Percentiles rank a stretch among this genome's conserved stretches.
Conservation (phyloP, 75 land plant genomes). For the Pinus albicaulis region DNA sequence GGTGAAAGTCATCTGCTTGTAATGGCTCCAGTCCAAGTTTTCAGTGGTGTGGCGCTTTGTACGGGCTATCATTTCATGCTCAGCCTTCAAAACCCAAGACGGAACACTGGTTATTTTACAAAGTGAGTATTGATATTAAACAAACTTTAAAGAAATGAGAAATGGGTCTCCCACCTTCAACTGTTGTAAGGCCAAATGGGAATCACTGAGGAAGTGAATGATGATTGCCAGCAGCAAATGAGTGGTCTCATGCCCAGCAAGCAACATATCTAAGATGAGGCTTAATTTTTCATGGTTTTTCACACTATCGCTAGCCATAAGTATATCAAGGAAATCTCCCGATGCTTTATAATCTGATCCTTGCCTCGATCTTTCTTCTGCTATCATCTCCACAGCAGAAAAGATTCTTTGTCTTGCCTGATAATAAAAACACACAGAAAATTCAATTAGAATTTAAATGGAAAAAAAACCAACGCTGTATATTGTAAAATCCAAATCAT, state of each 20-base stretch:
- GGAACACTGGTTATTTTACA: background rate
- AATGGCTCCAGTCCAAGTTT: slow-evolving; percentile 43
- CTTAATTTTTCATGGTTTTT: slow-evolving; percentile 47
- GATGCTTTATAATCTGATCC: background rate
- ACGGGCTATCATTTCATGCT: slow-evolving; percentile 40
- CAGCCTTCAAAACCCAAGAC: slow-evolving; percentile 24
- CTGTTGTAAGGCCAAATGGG: slow-evolving; percentile 29
- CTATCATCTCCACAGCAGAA: slow-evolving; percentile 32
- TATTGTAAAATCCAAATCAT: too few species aligned
- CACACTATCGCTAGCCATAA: slow-evolving; percentile 19
- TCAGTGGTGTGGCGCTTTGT: slow-evolving; percentile 27
- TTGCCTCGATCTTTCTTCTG: slow-evolving; percentile 22
- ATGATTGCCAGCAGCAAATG: slow-evolving; percentile 36
- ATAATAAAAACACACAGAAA: slow-evolving; percentile 11
- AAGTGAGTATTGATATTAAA: too few species aligned
- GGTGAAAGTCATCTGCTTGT: slow-evolving; percentile 60
- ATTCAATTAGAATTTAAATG: too few species aligned
- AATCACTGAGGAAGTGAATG: slow-evolving; percentile 38
- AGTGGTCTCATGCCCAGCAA: slow-evolving; percentile 69
- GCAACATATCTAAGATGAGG: slow-evolving; percentile 46
- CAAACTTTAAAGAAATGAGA: too few species aligned
- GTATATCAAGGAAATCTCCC: slow-evolving; percentile 50
- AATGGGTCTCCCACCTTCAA: slow-evolving; percentile 21
- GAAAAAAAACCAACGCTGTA: too few species aligned
- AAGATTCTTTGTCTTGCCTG: slow-evolving; percentile 60